Evolutionary conservation across 2,329 filamentous ascomycete genomes (phyloP).

Genomic region (Knufia petricola): DNA sequence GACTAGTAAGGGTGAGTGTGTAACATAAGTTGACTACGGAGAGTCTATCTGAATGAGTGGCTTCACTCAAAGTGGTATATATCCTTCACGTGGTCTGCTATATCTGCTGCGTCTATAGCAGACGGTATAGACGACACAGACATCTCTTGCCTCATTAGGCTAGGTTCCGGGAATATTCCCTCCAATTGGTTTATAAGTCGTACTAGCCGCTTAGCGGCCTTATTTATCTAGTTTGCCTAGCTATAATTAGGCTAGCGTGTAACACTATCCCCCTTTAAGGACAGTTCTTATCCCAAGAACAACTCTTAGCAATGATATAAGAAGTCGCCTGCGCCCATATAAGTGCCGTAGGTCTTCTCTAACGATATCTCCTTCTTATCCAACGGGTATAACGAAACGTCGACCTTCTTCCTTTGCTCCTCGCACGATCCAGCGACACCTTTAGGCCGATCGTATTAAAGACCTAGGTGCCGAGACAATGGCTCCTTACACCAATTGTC

Average conservation of each 20-base stretch:
- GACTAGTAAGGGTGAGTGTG: too few species aligned
- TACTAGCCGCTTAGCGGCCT: not conserved
- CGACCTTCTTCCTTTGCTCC: not conserved
- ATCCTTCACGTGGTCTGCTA: too few species aligned
- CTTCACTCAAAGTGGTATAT: too few species aligned
- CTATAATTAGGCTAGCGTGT: not conserved
- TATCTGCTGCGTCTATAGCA: too few species aligned
- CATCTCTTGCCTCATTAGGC: too few species aligned
- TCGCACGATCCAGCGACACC: not conserved
- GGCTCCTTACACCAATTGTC: not conserved
- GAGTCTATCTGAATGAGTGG: too few species aligned
- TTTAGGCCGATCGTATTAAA: not conserved
- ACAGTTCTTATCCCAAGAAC: not conserved
- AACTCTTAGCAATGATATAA: not conserved
- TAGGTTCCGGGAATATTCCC: too few species aligned
- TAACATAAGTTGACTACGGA: too few species aligned
- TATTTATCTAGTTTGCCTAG: not conserved
- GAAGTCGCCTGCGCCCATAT: not conserved
- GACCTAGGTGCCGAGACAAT: not conserved
- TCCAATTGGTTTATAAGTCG: too few species aligned
- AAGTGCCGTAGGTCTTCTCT: not conserved
- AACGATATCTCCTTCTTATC: constrained; percentile 1
- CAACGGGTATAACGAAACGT: not conserved
- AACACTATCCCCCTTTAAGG: not conserved
- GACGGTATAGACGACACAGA: too few species aligned